Base-by-base conservation (phyloP, 1,284 basidiomycete genomes). In the Thecaphora frezii region DNA sequence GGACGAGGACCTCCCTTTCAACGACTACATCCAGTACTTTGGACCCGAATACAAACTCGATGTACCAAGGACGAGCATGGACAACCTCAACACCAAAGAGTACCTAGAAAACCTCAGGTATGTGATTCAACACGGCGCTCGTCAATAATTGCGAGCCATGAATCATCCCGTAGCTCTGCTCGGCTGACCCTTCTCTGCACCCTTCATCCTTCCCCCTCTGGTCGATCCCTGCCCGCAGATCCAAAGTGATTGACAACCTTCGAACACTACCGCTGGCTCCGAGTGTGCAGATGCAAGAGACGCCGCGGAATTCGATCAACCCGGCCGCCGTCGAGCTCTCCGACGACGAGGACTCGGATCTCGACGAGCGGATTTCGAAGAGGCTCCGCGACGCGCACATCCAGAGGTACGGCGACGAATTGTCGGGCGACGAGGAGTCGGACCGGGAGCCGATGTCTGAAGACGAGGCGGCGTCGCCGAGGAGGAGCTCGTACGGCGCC, bases 11-110 rank as follows among this genome's bases (percentile, higher is more conserved):
- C 46, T 98, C 61, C 94, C 94, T 0, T 97, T 90, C 86, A 96
- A 91, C 80, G 89, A 93, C 72, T 97, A 93, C 80, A 91, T 97
- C 78, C 93, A 97, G 79, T 98, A 93, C 87, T 98, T 93, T 79
- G 94, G 93, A 0, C 96, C 96, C 14, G 84, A 93, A 54, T 98
- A 94, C 81, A 86, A 93, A 68, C 84, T 98, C 26, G 92, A 97
- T 73, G 93, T 98, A 2, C 84, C 88, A 12, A 84, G 85, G 56
- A 97, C 89, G 66, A 97, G 97, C 76, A 91, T 96, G 88, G 93
- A 96, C 61, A 92, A 98, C 78, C 81, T 90, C 74, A 98, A 98
- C 78, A 81, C 89, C 51, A 86, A 86, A 66, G 88, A 93, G 71
- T 91, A 90, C 44, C 81, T 98, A 21, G 88, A 96, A 56, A 85